Evolutionary conservation across 1,284 basidiomycete species (phyloP).

Genomic region (Naganishia sp.): DNA sequence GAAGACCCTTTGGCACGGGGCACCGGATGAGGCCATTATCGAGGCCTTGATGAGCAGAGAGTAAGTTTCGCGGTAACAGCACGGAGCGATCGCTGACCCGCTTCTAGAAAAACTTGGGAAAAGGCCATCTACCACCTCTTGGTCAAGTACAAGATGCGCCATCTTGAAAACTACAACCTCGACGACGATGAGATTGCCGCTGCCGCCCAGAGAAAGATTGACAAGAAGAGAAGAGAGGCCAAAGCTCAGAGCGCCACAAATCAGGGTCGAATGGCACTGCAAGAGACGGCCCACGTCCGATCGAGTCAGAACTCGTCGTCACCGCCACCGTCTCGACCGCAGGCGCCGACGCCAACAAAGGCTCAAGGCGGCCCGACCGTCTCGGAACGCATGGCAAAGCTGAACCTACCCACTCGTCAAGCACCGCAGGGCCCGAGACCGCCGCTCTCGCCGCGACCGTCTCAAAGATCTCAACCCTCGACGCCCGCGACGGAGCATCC

Average conservation of each 20-base stretch:
- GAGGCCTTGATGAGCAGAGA: slow-evolving; percentile 62
- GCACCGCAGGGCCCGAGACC: slow-evolving; percentile 36
- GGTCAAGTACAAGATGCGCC: slow-evolving; percentile 70
- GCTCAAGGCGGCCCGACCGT: slow-evolving; percentile 38
- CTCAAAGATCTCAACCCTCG: slow-evolving; percentile 20
- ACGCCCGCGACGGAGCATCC: slow-evolving; percentile 19
- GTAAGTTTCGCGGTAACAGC: slow-evolving; percentile 39
- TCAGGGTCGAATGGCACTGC: slow-evolving; percentile 14
- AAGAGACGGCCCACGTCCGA: slow-evolving; percentile 29
- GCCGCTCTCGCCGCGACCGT: slow-evolving; percentile 38
- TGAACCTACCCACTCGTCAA: slow-evolving; percentile 35
- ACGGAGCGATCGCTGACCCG: slow-evolving; percentile 46
- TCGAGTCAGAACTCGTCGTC: slow-evolving; percentile 37
- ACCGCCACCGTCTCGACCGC: slow-evolving; percentile 43
- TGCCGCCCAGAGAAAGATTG: slow-evolving; percentile 32
- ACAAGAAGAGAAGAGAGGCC: slow-evolving; percentile 19
- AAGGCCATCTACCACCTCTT: slow-evolving; percentile 89
- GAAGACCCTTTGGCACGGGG: slow-evolving; percentile 83
- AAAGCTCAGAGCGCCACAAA: background rate
- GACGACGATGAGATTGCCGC: slow-evolving; percentile 56
- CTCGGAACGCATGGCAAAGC: slow-evolving; percentile 34
- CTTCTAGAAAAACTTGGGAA: slow-evolving; percentile 76
- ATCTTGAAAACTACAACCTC: slow-evolving; percentile 66
- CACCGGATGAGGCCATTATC: slow-evolving; percentile 69
- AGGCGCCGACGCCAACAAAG: slow-evolving; percentile 53